Base-by-base conservation (phyloP, 768 basidiomycete genomes). In the Leccinellum albellum region DNA sequence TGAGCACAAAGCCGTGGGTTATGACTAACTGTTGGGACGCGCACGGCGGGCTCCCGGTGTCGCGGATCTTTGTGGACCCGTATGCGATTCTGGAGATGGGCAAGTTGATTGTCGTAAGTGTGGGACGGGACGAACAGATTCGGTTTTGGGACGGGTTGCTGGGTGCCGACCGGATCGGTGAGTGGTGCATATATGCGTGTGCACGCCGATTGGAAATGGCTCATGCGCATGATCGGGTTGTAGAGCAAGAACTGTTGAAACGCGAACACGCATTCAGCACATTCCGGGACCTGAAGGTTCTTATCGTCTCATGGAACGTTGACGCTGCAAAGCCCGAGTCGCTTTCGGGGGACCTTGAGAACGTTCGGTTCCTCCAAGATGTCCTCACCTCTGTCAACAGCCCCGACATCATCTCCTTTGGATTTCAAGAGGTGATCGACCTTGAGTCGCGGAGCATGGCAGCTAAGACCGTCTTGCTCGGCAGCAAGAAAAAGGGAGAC, bases 401-500 rank as follows among this genome's bases (percentile, higher is more conserved):
- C 12, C 91, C 96, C 3, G 95, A 98, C 61, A 87, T 98, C 63
- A 88, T 99, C 61, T 82, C 86, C 4, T 96, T 99, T 64, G 94
- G 94, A 2, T 89, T 98, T 72, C 96, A 99, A 72, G 96, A 98
- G 73, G 82, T 98, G 37, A 92, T 99, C 58, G 94, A 97, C 68
- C 82, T 99, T n/a, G 94, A 97, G 63, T 87, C 84, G 61, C 86
- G 92, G 59, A 93, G 87, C 74, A 86, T 98, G 78, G 87, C 89
- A 1, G 96, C 96, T 64, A 95, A 97, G 74, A 92, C 88, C 20
- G 85, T 98, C 26, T 67, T 99, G 0, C 79, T 96, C 6, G 88
- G 88, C 6, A 78, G 79, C 15, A 82, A 86, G 61, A 91, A 87
- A 74, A 84, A 82, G 57, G 70, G 75, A 15, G 81, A 83, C 33